These are phyloP conservation scores for Pichia sp. DNA, from an alignment of 1,139 yeast species.

Conservation along the genomic window DNA sequence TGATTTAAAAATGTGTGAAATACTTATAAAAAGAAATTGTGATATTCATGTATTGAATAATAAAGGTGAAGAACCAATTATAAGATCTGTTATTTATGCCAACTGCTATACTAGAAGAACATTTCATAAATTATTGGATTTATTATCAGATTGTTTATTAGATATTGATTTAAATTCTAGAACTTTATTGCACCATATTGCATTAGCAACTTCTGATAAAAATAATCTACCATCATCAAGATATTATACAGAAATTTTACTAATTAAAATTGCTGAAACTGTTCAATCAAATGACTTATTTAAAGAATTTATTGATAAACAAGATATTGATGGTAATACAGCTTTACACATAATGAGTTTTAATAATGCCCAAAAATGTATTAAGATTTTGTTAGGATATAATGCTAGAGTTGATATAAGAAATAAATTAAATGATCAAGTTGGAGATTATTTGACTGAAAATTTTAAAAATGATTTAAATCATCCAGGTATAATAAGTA, in stretches of 20 bases:
- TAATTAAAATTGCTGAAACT: conserved; percentile 61
- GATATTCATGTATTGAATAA: conserved; percentile 39
- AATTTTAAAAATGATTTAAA: conserved; percentile 26
- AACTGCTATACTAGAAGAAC: conserved; percentile 45
- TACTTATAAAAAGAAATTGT: conserved; percentile 35
- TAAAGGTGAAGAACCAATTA: conserved; percentile 51
- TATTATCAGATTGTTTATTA: conserved; percentile 39
- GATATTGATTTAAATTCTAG: conserved; percentile 61
- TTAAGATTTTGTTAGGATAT: conserved; percentile 63
- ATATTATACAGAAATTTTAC: conserved; percentile 72
- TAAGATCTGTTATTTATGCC: conserved; percentile 49
- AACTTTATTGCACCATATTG: conserved; percentile 82
- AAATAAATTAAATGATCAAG: conserved; percentile 67
- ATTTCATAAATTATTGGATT: conserved; percentile 41
- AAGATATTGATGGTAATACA: conserved; percentile 80
- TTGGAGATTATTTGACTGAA: conserved; percentile 61
- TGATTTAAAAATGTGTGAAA: conserved; percentile 43
- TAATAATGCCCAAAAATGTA: conserved; percentile 67
- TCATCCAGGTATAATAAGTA: conserved; percentile 7
- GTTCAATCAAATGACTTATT: conserved; percentile 45
- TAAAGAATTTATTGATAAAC: conserved; percentile 69
- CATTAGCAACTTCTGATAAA: conserved; percentile 49
- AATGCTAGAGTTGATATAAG: conserved; percentile 68
- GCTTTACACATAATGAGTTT: conserved; percentile 80
- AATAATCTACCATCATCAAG: conserved; percentile 69